These are phyloP conservation scores for Aspergillus fumigatus DNA, from an alignment of 2,329 filamentous ascomycete species.

Conservation along the genomic window DNA sequence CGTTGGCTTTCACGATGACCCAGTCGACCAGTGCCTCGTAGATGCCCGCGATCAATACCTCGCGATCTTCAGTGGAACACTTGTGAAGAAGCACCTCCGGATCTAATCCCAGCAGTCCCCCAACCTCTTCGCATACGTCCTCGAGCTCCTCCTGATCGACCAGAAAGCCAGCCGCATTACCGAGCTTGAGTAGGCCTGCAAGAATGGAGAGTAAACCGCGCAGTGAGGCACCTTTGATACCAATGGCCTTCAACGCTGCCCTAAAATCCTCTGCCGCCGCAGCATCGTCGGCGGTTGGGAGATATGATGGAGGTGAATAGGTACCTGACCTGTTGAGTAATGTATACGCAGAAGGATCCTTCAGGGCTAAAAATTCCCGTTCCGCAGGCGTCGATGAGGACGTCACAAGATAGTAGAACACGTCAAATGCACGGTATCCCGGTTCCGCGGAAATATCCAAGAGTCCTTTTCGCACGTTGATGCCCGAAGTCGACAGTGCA, in stretches of 20 bases:
- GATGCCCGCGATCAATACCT: slow-evolving; percentile 74
- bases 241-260: slow-evolving; percentile 78
- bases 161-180: slow-evolving; percentile 80
- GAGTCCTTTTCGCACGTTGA: slow-evolving; percentile 77
- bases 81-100: slow-evolving; percentile 74
- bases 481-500: slow-evolving; percentile 77
- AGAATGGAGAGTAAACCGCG: slow-evolving; percentile 81
- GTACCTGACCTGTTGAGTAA: slow-evolving; percentile 79
- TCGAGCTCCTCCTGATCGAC: slow-evolving; percentile 81
- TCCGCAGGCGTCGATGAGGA: slow-evolving; percentile 86
- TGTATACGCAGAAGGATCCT: slow-evolving; percentile 69
- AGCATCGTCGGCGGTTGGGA: slow-evolving; percentile 87
- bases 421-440: slow-evolving; percentile 90
- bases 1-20: slow-evolving; percentile 85
- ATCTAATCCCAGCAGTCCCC: slow-evolving; percentile 78
- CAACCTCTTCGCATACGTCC: slow-evolving; percentile 83
- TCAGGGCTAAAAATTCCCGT: slow-evolving; percentile 79
- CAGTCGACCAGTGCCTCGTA: slow-evolving; percentile 95
- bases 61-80: slow-evolving; percentile 78
- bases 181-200: slow-evolving; percentile 82
- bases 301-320: slow-evolving; percentile 78
- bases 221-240: slow-evolving; percentile 81
- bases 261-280: slow-evolving; percentile 93
- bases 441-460: slow-evolving; percentile 72
- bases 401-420: slow-evolving; percentile 94